phyloP scores from a whole-genome alignment of 495 filamentous ascomycete species.

The Corynascus novoguineensis region DNA sequence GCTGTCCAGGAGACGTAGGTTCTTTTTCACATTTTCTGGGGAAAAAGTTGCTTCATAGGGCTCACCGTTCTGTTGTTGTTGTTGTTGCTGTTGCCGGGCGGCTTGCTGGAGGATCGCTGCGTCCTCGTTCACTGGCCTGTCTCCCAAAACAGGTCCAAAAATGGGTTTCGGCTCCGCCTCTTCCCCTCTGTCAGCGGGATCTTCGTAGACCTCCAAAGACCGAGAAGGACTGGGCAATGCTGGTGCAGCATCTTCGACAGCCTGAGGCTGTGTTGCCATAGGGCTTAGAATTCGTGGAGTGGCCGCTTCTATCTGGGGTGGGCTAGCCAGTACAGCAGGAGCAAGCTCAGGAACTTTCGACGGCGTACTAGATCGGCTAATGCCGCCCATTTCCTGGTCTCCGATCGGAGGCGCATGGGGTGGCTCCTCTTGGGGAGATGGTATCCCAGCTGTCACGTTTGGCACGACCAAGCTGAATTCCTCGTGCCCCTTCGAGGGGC shows the following conservation, averaged over 20 bases:
- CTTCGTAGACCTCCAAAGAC: slow-evolving; percentile 53
- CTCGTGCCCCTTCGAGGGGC: slow-evolving; percentile 40
- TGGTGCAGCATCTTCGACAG: slow-evolving; percentile 20
- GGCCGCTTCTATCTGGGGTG: neutral
- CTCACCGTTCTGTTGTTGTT: slow-evolving; percentile 14
- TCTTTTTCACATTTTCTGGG: slow-evolving; percentile 49
- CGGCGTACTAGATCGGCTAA: slow-evolving; percentile 3
- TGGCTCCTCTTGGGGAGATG: slow-evolving; percentile 12
- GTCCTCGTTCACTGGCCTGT: slow-evolving; percentile 50
- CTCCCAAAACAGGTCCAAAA: slow-evolving; percentile 44
- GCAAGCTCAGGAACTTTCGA: slow-evolving; percentile 15
- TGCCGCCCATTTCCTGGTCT: neutral
- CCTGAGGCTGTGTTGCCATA: slow-evolving; percentile 1
- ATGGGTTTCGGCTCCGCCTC: slow-evolving; percentile 39
- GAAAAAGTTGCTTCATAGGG: slow-evolving; percentile 26
- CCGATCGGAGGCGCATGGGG: neutral
- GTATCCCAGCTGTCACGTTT: slow-evolving; percentile 18
- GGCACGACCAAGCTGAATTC: slow-evolving; percentile 50
- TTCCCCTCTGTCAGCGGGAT: slow-evolving; percentile 49
- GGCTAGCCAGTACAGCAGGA: slow-evolving; percentile 18
- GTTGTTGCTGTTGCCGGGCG: slow-evolving; percentile 1
- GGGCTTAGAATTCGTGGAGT: slow-evolving; percentile 12
- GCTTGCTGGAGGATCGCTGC: slow-evolving; percentile 35
- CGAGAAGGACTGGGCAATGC: slow-evolving; percentile 32
- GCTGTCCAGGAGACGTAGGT: slow-evolving; percentile 60